Evolutionary conservation across 2,329 filamentous ascomycete genomes (phyloP).

Genomic region (Epichloe aotearoae): DNA sequence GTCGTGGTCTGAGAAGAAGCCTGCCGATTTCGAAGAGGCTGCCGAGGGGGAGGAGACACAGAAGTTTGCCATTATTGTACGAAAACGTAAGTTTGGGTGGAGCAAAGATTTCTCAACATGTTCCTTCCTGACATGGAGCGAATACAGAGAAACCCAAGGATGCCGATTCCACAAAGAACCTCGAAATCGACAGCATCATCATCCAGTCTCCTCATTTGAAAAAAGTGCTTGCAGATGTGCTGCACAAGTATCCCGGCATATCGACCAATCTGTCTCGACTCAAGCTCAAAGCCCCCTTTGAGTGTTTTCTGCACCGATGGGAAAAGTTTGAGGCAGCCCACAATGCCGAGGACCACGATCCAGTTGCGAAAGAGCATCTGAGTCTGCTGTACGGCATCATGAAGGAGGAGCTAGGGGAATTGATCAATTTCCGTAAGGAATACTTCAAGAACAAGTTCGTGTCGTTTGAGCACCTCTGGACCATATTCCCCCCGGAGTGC

Average conservation of each 20-base stretch:
- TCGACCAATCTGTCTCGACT: constrained; percentile 45
- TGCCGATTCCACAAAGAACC: constrained; percentile 44
- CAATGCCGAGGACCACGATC: constrained; percentile 27
- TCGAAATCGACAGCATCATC: constrained; percentile 48
- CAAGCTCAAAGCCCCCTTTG: constrained; percentile 48
- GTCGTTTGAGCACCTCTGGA: constrained; percentile 38
- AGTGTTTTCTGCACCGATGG: constrained; percentile 56
- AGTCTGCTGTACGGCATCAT: constrained; percentile 33
- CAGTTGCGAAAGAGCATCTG: constrained; percentile 30
- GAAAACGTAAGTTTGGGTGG: constrained; percentile 26
- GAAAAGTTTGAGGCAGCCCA: constrained; percentile 28
- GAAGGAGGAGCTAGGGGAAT: constrained; percentile 36
- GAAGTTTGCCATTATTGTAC: constrained; percentile 46
- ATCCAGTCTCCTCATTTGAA: constrained; percentile 51
- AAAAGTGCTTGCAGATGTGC: constrained; percentile 37
- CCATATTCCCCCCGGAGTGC: constrained; percentile 39
- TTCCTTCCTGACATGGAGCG: no score
- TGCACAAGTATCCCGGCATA: constrained; percentile 46
- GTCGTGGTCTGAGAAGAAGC: constrained; percentile 43
- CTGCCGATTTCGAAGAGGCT: constrained; percentile 39
- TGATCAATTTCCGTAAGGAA: constrained; percentile 36
- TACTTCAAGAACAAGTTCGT: constrained; percentile 40
- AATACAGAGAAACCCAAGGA: constrained; percentile 30
- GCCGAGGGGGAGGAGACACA: constrained; percentile 49
- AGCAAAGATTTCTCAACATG: no score